phyloP scores from a whole-genome alignment of 495 filamentous ascomycete species.

The Aspergillus bridgeri region DNA sequence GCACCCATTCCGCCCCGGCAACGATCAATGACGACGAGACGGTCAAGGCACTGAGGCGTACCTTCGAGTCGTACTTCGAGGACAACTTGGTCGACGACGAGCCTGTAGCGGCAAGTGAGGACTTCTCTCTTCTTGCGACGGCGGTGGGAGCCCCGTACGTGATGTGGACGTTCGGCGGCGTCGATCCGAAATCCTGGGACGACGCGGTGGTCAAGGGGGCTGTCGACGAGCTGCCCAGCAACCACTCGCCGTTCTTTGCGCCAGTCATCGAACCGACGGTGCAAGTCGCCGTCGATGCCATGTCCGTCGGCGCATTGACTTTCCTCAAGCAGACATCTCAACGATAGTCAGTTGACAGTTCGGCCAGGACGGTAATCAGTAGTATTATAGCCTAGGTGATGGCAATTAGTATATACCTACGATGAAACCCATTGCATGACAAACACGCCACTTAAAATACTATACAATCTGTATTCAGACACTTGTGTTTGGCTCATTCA shows the following conservation, averaged over 20 bases:
- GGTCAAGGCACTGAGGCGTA: constrained; percentile 33
- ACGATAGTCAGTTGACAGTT: background rate
- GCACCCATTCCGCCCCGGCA: constrained; percentile 40
- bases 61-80: constrained; percentile 45
- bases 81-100: constrained; percentile 25
- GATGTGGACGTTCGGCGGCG: constrained; percentile 57
- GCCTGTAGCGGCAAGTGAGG: constrained; percentile 45
- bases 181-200: constrained; percentile 45
- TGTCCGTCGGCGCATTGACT: constrained; percentile 52
- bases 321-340: constrained; percentile 23
- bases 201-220: constrained; percentile 42
- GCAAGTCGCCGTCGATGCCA: constrained; percentile 50
- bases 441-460: background rate
- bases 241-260: constrained; percentile 60
- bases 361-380: no score
- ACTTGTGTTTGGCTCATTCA: background rate
- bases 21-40: constrained; percentile 50
- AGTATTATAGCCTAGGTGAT: background rate
- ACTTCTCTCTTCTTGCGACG: constrained; percentile 54
- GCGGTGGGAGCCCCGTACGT: constrained; percentile 48
- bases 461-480: background rate
- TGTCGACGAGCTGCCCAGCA: constrained; percentile 43
- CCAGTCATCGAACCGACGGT: constrained; percentile 61
- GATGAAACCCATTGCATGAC: background rate
- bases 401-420: background rate